These are phyloP conservation scores for Ilyonectria robusta DNA, from an alignment of 2,329 filamentous ascomycete genomes.

Conservation along the genomic window DNA sequence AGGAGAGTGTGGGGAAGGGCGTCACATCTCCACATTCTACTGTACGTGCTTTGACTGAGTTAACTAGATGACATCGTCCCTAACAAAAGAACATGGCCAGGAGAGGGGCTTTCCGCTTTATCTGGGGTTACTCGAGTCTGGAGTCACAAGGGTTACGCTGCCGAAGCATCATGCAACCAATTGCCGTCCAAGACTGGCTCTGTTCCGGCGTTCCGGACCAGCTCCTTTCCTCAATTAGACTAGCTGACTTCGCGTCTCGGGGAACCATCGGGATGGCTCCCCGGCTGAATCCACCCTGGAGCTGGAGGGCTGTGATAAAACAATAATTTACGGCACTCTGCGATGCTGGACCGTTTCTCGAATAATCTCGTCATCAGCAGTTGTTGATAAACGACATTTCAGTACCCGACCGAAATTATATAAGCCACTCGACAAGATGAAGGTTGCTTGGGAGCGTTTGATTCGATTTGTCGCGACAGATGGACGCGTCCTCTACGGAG, in stretches of 20 bases:
- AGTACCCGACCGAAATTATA: not conserved
- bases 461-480: conserved; percentile 69
- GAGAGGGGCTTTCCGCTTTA: too few species aligned
- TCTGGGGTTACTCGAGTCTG: too few species aligned
- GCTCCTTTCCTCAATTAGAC: conserved; percentile 1
- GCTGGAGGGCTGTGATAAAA: not conserved
- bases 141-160: too few species aligned
- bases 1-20: not conserved
- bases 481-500: conserved; percentile 64
- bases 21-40: not conserved
- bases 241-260: not conserved
- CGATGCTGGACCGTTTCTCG: not conserved
- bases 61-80: too few species aligned
- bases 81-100: too few species aligned
- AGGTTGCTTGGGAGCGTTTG: conserved; percentile 62
- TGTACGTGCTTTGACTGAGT: too few species aligned
- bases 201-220: not conserved
- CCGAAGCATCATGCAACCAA: not conserved
- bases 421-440: conserved; percentile 41
- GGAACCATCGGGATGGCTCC: conserved; percentile 11
- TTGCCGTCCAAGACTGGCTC: not conserved
- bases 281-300: not conserved
- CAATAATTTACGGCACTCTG: not conserved
- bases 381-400: not conserved
- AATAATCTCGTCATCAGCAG: not conserved